phyloP scores from a whole-genome alignment of 208 protist genomes.

The Leishmania turanica region DNA sequence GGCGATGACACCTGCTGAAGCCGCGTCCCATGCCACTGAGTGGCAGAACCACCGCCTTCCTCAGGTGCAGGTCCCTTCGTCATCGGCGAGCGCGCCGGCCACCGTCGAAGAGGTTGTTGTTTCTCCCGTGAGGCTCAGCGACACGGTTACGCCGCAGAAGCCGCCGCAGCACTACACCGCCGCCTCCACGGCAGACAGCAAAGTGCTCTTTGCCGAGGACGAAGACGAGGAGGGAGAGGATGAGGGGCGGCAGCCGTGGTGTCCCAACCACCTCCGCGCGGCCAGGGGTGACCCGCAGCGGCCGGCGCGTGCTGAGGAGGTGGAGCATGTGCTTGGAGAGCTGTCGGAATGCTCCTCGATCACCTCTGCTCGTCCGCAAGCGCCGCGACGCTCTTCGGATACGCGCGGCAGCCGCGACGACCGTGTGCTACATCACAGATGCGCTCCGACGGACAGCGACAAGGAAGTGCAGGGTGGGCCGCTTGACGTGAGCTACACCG shows the following conservation, averaged over 20 bases:
- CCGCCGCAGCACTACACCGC: not conserved
- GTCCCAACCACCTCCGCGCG: not conserved
- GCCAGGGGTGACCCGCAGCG: not conserved
- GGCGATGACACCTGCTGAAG: not conserved
- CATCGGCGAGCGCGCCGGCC: not conserved
- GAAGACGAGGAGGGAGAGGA: slow-evolving; percentile 14
- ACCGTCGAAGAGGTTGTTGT: not conserved
- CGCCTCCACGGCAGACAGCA: slow-evolving; percentile 21
- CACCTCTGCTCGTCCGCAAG: slow-evolving; percentile 8
- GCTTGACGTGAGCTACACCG: not conserved
- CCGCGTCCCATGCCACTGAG: not conserved
- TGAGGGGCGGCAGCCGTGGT: not conserved
- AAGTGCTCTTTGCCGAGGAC: slow-evolving; percentile 22
- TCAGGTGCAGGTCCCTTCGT: not conserved
- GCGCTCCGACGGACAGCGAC: not conserved
- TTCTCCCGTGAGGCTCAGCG: not conserved
- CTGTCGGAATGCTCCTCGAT: slow-evolving; percentile 10
- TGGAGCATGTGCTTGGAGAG: slow-evolving; percentile 20
- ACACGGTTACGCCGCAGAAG: not conserved
- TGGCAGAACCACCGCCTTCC: not conserved
- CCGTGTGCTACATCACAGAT: not conserved
- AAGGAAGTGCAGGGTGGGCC: slow-evolving; percentile 8
- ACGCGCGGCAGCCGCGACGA: not conserved
- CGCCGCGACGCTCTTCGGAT: not conserved
- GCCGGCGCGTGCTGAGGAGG: not conserved